Base-by-base conservation (phyloP, 2,329 filamentous ascomycete species). In the Curvularia hawaiiensis region DNA sequence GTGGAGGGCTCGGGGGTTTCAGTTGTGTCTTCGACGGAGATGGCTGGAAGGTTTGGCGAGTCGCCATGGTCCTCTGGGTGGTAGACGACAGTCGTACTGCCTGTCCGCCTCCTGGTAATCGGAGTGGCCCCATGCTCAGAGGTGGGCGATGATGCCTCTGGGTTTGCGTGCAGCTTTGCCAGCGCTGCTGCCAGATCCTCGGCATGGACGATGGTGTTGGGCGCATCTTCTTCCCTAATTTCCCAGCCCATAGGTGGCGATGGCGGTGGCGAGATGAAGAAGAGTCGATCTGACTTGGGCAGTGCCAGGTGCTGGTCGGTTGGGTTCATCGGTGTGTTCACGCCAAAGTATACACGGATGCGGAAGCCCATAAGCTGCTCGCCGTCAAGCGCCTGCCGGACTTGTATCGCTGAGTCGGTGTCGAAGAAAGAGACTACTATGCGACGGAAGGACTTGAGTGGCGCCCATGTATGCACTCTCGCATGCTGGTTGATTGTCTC, bases 381-480 rank as follows among this genome's bases (percentile, higher is more conserved):
- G 67, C 88, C 88, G 69, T 95, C 90, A 77, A 92, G 90, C 54
- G 88, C 82, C 64, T 86, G 81, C 62, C 90, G 88, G 54, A 94
- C 89, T 54, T 82, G 80, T 67, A 91, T 86, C 55, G 91, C 90
- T 52, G 88, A 85, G 52, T 88, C 84, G 68, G 84, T 82, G 59
- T 87, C 85, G 77, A 84, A 88, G 81, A 95, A 94, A 65, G 90
- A 91, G 60, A 90, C 86, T 66, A 94, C 83, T 70, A 95, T 92
- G 74, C 91, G 88, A 63, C 88, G 86, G 82, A 95, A 92, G 7
- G 89, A 92, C 75, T 91, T 91, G 61, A 95, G 84, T 0, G 91
- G 91, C 11, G 89, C 86, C 83, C 90, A 95, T 58, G 88, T 87
- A 78, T 91, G 88, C 63, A 94, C 86, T 50, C 86, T 83, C 3